Evolutionary conservation across 768 basidiomycete genomes (phyloP).

Genomic region (Trametes meyenii): DNA sequence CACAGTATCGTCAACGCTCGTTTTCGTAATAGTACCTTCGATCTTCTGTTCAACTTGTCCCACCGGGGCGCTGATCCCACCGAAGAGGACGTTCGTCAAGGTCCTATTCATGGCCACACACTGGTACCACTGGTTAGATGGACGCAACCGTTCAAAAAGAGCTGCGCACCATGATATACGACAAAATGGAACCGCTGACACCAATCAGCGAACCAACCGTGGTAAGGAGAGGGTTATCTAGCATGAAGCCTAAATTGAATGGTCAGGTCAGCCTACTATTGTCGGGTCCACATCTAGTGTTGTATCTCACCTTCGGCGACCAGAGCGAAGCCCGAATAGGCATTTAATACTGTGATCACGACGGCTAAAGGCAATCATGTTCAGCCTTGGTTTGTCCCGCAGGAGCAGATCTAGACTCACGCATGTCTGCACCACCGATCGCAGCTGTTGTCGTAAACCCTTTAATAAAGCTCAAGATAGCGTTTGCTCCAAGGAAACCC

Average conservation of each 20-base stretch:
- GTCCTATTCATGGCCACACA: slow-evolving; percentile 94
- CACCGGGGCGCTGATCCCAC: slow-evolving; percentile 69
- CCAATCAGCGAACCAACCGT: slow-evolving; percentile 87
- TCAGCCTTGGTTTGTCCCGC: neutral
- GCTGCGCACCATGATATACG: slow-evolving; percentile 82
- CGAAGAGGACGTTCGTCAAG: slow-evolving; percentile 82
- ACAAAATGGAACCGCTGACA: slow-evolving; percentile 88
- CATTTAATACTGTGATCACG: slow-evolving; percentile 88
- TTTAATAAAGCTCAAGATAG: slow-evolving; percentile 79
- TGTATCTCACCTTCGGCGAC: slow-evolving; percentile 72
- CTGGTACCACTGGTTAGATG: slow-evolving; percentile 41
- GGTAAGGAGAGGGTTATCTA: slow-evolving; percentile 82
- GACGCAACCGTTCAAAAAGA: neutral
- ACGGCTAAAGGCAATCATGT: slow-evolving; percentile 54
- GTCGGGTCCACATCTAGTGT: neutral
- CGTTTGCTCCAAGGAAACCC: slow-evolving; percentile 72
- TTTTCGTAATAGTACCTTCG: slow-evolving; percentile 80
- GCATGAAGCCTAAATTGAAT: slow-evolving; percentile 67
- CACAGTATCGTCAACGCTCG: slow-evolving; percentile 78
- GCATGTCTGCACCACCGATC: slow-evolving; percentile 95
- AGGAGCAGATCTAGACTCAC: slow-evolving; percentile 46
- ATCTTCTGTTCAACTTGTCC: slow-evolving; percentile 65
- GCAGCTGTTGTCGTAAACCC: slow-evolving; percentile 88
- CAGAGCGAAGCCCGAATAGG: slow-evolving; percentile 88
- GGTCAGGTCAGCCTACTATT: neutral